A percentile compares a stretch with the other conserved stretches of the same genome.
Evolutionary conservation across 495 filamentous ascomycete genomes (phyloP).

Genomic region (Aspergillus biplanus): DNA sequence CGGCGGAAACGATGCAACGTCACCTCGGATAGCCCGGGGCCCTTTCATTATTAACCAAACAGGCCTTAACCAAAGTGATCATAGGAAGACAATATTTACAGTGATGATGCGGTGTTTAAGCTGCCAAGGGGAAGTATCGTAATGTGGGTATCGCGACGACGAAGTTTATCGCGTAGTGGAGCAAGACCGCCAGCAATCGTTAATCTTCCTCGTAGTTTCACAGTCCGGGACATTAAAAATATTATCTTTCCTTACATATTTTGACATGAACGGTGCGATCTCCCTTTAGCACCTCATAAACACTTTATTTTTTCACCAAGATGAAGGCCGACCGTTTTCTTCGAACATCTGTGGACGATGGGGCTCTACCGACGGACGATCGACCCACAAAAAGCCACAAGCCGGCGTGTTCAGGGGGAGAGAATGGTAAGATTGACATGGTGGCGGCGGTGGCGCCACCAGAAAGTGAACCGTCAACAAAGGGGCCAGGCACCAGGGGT

Average conservation of each 20-base stretch:
- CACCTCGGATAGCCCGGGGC: neutral
- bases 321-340: too few species aligned
- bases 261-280: too few species aligned
- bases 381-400: neutral
- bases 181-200: too few species aligned
- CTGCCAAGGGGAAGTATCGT: neutral
- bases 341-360: neutral
- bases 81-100: neutral
- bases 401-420: neutral
- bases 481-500: too few species aligned
- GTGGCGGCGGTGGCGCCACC: too few species aligned
- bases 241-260: too few species aligned
- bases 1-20: neutral
- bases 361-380: neutral
- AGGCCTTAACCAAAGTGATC: neutral
- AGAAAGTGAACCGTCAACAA: neutral
- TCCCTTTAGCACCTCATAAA: too few species aligned
- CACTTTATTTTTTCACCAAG: too few species aligned
- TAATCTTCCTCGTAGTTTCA: too few species aligned
- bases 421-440: neutral
- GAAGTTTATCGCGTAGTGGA: too few species aligned
- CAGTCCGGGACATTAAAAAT: too few species aligned
- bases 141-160: neutral
- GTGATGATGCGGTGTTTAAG: neutral
- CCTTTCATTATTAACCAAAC: neutral